Evolutionary conservation across 2,329 filamentous ascomycete genomes (phyloP), one percentile per base, ranked within the genome.

Genomic region (Venturiaceae sp.): DNA sequence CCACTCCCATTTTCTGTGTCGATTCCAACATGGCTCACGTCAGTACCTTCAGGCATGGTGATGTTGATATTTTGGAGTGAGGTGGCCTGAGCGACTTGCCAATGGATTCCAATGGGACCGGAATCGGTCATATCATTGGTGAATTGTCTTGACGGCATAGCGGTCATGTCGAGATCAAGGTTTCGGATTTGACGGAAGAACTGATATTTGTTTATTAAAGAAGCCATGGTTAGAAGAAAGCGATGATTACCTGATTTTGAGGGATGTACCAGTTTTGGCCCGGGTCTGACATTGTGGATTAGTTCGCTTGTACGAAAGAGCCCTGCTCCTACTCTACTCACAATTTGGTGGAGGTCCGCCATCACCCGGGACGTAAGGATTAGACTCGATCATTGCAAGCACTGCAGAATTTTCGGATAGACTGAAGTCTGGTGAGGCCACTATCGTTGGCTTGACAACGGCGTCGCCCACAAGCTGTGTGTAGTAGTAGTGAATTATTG

Each of bases 161-260:
- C 80, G 19, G 83, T 90, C 56, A 90, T 73, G 68, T 92, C 89
- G 67, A 94, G 86, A 67, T 87, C 80, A 68, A 94, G 87, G 76
- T 94, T 92, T 68, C 88, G 86, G 64, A 92, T 76, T 69, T 90
- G 85, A 57, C 88, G 86, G 78, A 88, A 92, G 75, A 92, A 92
- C 77, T 92, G 92, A 72, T 81, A 81, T 71, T 91, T 86, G 74
- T 92, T 92, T 23, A 54, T 50, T 19, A 9, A 50, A n/a, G n/a
- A n/a, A n/a, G n/a, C n/a, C n/a, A n/a, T n/a, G n/a, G n/a, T n/a
- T n/a, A n/a, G n/a, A n/a, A n/a, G n/a, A n/a, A n/a, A n/a, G n/a
- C n/a, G n/a, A n/a, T n/a, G n/a, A n/a, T n/a, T n/a, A n/a, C n/a
- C n/a, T n/a, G n/a, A n/a, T n/a, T n/a, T n/a, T n/a, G n/a, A n/a